These are phyloP conservation scores for Exophiala spinifera DNA, from an alignment of 2,329 filamentous ascomycete species.

Conservation along the genomic window DNA sequence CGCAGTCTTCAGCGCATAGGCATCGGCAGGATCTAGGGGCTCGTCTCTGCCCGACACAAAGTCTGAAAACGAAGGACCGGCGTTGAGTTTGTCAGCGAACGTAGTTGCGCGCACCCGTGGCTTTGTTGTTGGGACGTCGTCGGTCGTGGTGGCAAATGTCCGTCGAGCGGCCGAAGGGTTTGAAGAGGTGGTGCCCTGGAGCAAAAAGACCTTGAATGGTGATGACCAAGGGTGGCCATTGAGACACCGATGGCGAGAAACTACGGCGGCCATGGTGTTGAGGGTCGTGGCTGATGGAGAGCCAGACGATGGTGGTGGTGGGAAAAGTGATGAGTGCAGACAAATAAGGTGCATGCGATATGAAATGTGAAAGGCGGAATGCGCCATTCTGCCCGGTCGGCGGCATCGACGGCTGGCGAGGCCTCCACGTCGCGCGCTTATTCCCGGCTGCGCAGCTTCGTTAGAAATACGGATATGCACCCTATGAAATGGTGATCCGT, in stretches of 20 bases:
- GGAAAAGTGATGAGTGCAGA: conserved; percentile 3
- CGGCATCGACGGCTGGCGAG: not conserved
- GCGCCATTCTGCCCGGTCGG: not conserved
- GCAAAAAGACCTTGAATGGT: conserved; percentile 28
- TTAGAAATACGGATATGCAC: no score
- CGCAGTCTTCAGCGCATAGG: conserved; percentile 60
- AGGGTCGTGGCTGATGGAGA: not conserved
- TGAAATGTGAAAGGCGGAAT: no score
- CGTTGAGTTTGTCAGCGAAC: conserved; percentile 63
- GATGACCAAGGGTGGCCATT: conserved; percentile 27
- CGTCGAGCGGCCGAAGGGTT: conserved; percentile 26
- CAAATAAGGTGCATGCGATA: conserved; percentile 1
- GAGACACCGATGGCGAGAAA: conserved; percentile 24
- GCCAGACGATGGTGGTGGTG: not conserved
- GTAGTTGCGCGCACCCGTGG: conserved; percentile 46
- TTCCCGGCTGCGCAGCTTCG: no score
- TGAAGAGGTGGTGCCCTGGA: conserved; percentile 2
- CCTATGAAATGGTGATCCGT: no score
- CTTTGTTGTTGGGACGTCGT: conserved; percentile 36
- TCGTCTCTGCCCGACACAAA: conserved; percentile 53
- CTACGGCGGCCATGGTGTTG: conserved; percentile 19
- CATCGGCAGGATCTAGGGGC: conserved; percentile 47
- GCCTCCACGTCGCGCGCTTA: no score
- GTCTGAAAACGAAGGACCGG: conserved; percentile 62
- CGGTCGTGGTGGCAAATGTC: conserved; percentile 44